Conservation (phyloP, 176 grass and related monocot species). For the Oryza meridionalis region DNA sequence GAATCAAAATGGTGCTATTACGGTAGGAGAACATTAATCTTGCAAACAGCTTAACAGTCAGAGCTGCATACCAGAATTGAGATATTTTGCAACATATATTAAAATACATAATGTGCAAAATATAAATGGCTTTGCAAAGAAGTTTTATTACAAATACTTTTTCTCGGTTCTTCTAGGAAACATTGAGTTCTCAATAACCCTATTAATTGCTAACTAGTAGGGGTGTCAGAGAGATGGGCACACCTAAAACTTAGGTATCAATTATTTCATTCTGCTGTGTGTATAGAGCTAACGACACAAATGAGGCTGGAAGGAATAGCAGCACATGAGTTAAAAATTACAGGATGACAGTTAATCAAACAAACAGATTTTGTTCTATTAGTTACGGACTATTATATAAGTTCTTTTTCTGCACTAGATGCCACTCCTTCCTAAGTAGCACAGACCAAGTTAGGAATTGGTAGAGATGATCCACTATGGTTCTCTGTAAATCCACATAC, state of each 20-base stretch:
- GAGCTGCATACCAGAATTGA: not conserved
- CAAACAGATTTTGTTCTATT: not conserved
- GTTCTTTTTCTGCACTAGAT: conserved; percentile 7
- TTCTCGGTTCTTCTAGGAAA: not conserved
- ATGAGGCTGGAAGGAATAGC: not conserved
- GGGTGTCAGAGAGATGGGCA: not conserved
- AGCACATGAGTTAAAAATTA: not conserved
- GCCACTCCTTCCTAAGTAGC: conserved; percentile 1
- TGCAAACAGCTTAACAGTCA: not conserved
- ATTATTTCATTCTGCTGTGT: conserved; percentile 7
- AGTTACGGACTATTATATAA: not conserved
- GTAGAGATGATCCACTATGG: conserved; percentile 10
- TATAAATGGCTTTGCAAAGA: not conserved
- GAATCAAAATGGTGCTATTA: not conserved
- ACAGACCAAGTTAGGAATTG: not conserved
- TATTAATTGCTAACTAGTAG: not conserved
- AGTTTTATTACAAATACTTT: not conserved
- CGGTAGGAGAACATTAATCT: not conserved
- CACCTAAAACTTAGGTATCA: not conserved
- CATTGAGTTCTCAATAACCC: not conserved
- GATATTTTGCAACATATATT: not conserved
- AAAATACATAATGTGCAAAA: conserved; percentile 2
- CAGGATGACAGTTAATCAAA: not conserved
- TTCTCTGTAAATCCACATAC: not conserved
- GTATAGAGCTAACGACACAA: not conserved